Percentiles rank a stretch among this genome's conserved stretches.
phyloP scores from a whole-genome alignment of 169 alveolate species.

The Plasmodium blacklocki region DNA sequence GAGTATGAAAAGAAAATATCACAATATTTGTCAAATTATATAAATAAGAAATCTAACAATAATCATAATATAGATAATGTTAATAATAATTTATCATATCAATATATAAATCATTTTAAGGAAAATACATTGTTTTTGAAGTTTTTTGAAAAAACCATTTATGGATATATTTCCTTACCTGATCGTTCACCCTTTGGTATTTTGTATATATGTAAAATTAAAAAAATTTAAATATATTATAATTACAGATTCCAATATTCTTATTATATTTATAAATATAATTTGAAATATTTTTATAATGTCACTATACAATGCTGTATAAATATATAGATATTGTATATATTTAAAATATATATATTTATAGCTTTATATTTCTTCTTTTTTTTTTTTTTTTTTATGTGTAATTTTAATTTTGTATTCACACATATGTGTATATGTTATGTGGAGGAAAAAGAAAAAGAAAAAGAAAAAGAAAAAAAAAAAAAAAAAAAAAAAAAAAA shows the following conservation, averaged over 20 bases:
- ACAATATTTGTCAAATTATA: slow-evolving; percentile 6
- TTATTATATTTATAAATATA: neutral
- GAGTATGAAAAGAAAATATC: slow-evolving; percentile 10
- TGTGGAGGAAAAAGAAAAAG: neutral
- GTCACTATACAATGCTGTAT: neutral
- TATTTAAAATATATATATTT: neutral
- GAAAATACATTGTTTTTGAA: slow-evolving; percentile 25
- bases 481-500: slow-evolving; percentile 2
- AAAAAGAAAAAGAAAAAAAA: no score
- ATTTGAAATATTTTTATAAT: neutral
- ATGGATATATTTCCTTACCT: slow-evolving; percentile 84
- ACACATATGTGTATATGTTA: no score
- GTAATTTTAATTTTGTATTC: no score
- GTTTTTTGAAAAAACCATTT: slow-evolving; percentile 77
- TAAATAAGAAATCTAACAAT: neutral
- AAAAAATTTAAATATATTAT: slow-evolving; percentile 51
- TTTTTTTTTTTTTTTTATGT: no score
- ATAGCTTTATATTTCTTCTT: neutral
- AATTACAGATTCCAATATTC: neutral
- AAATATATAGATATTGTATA: neutral
- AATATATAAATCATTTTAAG: slow-evolving; percentile 3
- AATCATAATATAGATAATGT: neutral
- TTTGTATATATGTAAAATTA: slow-evolving; percentile 80
- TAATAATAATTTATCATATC: neutral
- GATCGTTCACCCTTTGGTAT: slow-evolving; percentile 81